phyloP scores from a whole-genome alignment of 345 rosid genomes.

The Geranium rotundifolium region DNA sequence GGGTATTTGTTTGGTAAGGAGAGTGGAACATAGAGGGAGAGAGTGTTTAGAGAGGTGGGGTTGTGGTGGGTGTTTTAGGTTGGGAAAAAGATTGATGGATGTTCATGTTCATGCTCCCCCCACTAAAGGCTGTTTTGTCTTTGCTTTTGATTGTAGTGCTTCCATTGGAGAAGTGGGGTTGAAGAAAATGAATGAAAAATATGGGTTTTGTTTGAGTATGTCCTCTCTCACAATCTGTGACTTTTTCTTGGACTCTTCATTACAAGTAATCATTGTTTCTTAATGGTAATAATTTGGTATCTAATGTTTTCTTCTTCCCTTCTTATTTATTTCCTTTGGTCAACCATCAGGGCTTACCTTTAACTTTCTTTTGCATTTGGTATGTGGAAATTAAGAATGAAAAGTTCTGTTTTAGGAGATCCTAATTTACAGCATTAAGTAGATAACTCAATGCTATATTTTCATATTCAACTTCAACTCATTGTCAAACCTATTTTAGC shows the following conservation, averaged over 20 bases:
- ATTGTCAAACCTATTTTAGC: no score
- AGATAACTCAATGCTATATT: no score
- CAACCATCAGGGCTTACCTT: neutral
- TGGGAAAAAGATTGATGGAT: slow-evolving; percentile 4
- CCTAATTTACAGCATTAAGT: no score
- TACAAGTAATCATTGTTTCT: no score
- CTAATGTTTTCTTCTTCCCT: no score
- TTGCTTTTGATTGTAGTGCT: slow-evolving; percentile 9
- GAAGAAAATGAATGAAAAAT: neutral
- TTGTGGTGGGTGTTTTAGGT: slow-evolving; percentile 9
- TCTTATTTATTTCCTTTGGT: no score
- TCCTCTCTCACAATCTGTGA: no score
- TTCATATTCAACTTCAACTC: no score
- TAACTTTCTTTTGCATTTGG: slow-evolving; percentile 1
- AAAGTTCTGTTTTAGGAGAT: no score
- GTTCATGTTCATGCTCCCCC: slow-evolving; percentile 20
- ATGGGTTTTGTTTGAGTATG: neutral
- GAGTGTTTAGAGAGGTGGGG: slow-evolving; percentile 1
- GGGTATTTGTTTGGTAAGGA: slow-evolving; percentile 5
- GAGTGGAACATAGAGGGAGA: neutral
- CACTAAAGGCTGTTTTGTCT: slow-evolving; percentile 11
- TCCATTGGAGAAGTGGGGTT: slow-evolving; percentile 10
- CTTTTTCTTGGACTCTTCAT: no score
- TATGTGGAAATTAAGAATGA: no score
- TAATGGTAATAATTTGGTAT: no score